Conservation (phyloP, 2,329 filamentous ascomycete genomes). For the Verticillium alfalfae region DNA sequence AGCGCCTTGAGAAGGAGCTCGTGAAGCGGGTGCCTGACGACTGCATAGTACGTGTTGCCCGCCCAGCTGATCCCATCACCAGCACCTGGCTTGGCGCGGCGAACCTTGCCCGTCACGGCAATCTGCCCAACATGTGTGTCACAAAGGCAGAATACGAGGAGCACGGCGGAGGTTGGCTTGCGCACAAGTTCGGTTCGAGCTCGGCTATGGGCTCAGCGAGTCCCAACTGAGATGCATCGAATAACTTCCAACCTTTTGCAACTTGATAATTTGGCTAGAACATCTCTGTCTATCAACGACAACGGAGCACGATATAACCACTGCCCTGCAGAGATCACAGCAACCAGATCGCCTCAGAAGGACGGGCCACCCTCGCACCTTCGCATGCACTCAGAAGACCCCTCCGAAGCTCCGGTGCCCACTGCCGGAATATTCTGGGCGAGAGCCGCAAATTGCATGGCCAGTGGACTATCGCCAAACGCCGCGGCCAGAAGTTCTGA, state of each 20-base stretch:
- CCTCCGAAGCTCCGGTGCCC: slow-evolving; percentile 11
- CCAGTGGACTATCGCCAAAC: slow-evolving; percentile 23
- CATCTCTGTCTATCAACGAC: no score
- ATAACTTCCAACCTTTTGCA: background rate
- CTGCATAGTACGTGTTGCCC: slow-evolving; percentile 69
- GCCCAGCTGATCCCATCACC: slow-evolving; percentile 66
- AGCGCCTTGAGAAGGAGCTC: slow-evolving; percentile 71
- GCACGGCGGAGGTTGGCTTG: slow-evolving; percentile 69
- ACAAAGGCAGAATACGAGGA: slow-evolving; percentile 90
- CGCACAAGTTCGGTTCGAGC: slow-evolving; percentile 58
- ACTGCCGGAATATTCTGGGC: slow-evolving; percentile 10
- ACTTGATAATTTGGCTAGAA: background rate
- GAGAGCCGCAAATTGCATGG: slow-evolving; percentile 15
- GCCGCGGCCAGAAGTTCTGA: slow-evolving; percentile 33
- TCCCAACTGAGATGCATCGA: background rate
- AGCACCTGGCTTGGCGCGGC: slow-evolving; percentile 86
- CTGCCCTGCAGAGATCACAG: no score
- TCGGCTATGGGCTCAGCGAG: slow-evolving; percentile 11
- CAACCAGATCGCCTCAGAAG: background rate
- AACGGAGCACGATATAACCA: no score
- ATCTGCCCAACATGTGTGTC: slow-evolving; percentile 65
- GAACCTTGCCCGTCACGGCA: slow-evolving; percentile 63
- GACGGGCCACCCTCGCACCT: slow-evolving; percentile 4
- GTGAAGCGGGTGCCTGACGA: slow-evolving; percentile 68
- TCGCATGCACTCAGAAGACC: slow-evolving; percentile 9